Evolutionary conservation across 1,139 yeast species (phyloP).

Genomic region (Protomyces macrosporus): DNA sequence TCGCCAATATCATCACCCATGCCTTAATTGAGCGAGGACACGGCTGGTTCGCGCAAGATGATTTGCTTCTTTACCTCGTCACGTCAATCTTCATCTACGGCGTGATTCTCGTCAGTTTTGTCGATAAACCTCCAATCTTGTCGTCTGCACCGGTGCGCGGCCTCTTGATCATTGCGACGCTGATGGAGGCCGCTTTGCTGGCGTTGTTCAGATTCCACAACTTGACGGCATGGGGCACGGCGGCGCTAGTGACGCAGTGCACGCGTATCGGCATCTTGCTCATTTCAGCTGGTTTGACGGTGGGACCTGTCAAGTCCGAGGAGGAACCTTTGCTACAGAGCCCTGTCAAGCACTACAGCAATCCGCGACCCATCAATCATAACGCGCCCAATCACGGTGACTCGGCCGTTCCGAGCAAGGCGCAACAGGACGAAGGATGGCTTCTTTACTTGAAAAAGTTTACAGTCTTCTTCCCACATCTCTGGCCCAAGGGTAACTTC

Average conservation of each 20-base stretch:
- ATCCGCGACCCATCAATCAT: constrained; percentile 14
- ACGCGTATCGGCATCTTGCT: background rate
- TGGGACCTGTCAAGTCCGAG: background rate
- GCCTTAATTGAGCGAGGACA: constrained; percentile 4
- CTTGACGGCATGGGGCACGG: background rate
- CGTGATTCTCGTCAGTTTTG: constrained; percentile 12
- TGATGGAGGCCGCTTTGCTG: constrained; percentile 9
- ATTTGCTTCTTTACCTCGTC: constrained; percentile 9
- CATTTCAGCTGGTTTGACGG: background rate
- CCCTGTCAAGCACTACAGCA: background rate
- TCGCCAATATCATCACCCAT: constrained; percentile 7
- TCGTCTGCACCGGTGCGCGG: constrained; percentile 6
- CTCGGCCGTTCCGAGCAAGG: constrained; percentile 4
- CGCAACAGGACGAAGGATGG: constrained; percentile 20
- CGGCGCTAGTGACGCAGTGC: constrained; percentile 2
- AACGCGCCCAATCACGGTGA: constrained; percentile 14
- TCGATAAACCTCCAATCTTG: constrained; percentile 14
- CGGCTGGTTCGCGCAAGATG: constrained; percentile 17
- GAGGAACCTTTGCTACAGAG: constrained; percentile 11
- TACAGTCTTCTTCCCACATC: constrained; percentile 46
- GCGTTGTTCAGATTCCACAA: constrained; percentile 1
- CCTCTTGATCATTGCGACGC: background rate
- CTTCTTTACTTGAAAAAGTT: constrained; percentile 14
- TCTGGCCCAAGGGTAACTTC: constrained; percentile 81
- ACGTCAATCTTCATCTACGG: constrained; percentile 14